These are phyloP conservation scores for Lactarius quietus DNA, from an alignment of 768 basidiomycete species.

Conservation along the genomic window DNA sequence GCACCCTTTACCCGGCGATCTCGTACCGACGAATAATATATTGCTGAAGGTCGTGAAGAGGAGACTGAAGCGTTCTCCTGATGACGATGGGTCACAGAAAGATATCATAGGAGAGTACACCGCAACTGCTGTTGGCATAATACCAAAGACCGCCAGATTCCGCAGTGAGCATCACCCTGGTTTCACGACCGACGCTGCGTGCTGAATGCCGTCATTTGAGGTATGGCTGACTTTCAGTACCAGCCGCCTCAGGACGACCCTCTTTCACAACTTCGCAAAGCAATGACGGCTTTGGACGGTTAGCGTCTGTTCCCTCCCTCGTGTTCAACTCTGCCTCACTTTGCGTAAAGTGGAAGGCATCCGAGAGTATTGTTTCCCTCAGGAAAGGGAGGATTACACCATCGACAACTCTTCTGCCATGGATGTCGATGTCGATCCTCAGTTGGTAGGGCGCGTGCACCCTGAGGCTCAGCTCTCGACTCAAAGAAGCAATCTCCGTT, in stretches of 20 bases:
- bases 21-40: conserved; percentile 75
- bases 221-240: conserved; percentile 93
- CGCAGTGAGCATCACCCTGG: conserved; percentile 55
- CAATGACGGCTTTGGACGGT: conserved; percentile 87
- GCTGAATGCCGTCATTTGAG: conserved; percentile 38
- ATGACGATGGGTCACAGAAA: conserved; percentile 24
- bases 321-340: conserved; percentile 7
- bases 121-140: conserved; percentile 65
- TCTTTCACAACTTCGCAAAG: conserved; percentile 58
- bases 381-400: conserved; percentile 63
- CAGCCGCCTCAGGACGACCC: conserved; percentile 71
- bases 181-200: not conserved
- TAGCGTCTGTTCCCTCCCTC: conserved; percentile 26
- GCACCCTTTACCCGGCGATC: conserved; percentile 81
- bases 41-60: conserved; percentile 79
- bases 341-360: conserved; percentile 62
- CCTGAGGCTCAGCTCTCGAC: conserved; percentile 22
- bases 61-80: conserved; percentile 44
- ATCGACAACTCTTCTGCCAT: conserved; percentile 35
- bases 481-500: conserved; percentile 56
- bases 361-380: conserved; percentile 61
- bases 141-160: conserved; percentile 85
- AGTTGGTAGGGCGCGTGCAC: conserved; percentile 28
- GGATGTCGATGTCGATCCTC: conserved; percentile 49
- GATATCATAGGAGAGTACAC: conserved; percentile 65